Percentiles rank a stretch among this genome's conserved stretches.
phyloP scores from a whole-genome alignment of 169 alveolate genomes.

The Eimeria mitis region DNA sequence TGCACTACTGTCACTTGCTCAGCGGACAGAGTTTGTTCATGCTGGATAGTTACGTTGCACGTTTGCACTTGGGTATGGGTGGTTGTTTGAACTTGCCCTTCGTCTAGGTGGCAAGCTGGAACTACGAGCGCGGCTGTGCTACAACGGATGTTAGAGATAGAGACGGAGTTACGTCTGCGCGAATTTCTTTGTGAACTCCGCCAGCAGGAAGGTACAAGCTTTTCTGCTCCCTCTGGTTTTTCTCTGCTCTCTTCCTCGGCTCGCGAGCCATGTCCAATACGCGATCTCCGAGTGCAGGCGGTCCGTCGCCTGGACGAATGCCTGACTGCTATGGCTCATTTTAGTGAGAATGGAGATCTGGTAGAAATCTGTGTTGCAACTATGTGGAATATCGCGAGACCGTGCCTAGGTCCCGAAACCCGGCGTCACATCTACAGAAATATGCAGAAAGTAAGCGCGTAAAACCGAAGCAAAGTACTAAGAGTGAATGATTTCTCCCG shows the following conservation, averaged over 20 bases:
- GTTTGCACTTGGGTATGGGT: background rate
- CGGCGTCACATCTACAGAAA: conserved; percentile 48
- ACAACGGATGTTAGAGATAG: conserved; percentile 44
- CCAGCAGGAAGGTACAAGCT: conserved; percentile 23
- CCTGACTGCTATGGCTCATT: conserved; percentile 60
- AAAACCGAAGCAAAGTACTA: background rate
- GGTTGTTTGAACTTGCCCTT: background rate
- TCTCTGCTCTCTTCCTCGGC: conserved; percentile 21
- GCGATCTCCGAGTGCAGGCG: conserved; percentile 57
- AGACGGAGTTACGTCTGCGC: conserved; percentile 56
- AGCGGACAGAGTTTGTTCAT: background rate
- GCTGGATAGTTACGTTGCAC: background rate
- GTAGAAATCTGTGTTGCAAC: conserved; percentile 58
- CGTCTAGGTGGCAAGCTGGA: conserved; percentile 66
- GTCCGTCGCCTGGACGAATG: conserved; percentile 65
- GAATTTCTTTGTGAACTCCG: conserved; percentile 59
- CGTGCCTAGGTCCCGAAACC: conserved; percentile 49
- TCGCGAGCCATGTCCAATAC: conserved; percentile 49
- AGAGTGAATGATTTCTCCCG: background rate
- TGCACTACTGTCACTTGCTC: background rate
- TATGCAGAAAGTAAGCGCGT: conserved; percentile 50
- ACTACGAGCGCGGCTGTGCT: conserved; percentile 46
- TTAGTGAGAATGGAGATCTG: conserved; percentile 60
- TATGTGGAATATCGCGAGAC: conserved; percentile 71
- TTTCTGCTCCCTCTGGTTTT: conserved; percentile 1